Evolutionary conservation across 139 green algal species (phyloP), one percentile per base, ranked within the genome.

Genomic region (Edaphochlamys debaryana): DNA sequence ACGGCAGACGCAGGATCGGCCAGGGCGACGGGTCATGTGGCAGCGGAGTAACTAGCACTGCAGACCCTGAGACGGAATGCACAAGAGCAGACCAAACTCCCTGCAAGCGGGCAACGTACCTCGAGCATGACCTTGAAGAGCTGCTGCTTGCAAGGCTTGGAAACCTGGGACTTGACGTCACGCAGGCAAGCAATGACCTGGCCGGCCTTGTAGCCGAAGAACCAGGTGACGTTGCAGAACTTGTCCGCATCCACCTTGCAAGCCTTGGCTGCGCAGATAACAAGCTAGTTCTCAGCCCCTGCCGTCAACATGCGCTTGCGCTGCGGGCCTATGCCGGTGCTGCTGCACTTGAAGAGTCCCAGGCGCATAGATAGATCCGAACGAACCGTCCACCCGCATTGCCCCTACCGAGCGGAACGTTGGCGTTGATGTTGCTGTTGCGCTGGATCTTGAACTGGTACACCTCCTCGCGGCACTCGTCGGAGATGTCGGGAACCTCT

Each of bases 401-500:
- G 32, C 48, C 67, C 87, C 56, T 72, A 95, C 90, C 91, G 22
- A 97, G 87, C 0, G 88, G 84, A 1, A 93, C 67, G 74, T 98
- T 94, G 38, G 86, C 90, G 82, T 95, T 94, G 80, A 98, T 93
- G 89, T 97, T 97, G 27, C 72, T 89, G 70, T 91, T 92, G 22
- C 90, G 74, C 34, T 92, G 85, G 4, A 92, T 88, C 68, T 95
- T 96, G 81, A 95, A 97, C 11, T 87, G 71, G 38, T 81, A 88
- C 45, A 97, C 83, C 82, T 96, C 94, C 64, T 90, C 72, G 42
- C 90, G 89, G 84, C 91, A 97, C 0, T 89, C 86, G 11, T 92
- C 84, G 11, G 80, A 83, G 29, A 88, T 78, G 0, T 77, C 66
- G 30, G 73, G 64, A 20, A 54, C 79, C 23, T 83, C 80, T 75